phyloP scores from a whole-genome alignment of 192 early-diverging fungal genomes.

The Haplosporangium gracile region DNA sequence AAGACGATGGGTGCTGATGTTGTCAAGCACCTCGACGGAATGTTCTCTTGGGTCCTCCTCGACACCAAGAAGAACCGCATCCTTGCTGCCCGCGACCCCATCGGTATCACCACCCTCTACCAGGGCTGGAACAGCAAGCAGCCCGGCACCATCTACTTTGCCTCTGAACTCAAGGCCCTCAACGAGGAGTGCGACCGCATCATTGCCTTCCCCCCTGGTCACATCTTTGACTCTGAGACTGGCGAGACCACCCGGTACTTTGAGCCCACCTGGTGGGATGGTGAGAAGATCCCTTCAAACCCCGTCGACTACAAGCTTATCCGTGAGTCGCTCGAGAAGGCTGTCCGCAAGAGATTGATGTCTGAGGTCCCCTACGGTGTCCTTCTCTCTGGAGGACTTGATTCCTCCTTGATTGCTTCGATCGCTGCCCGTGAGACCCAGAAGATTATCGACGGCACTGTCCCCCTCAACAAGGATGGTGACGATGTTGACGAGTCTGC shows the following conservation, averaged over 20 bases:
- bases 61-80: constrained; percentile 85
- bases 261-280: constrained; percentile 92
- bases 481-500: constrained; percentile 75
- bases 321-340: constrained; percentile 84
- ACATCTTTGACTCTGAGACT: constrained; percentile 87
- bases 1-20: constrained; percentile 87
- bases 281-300: constrained; percentile 63
- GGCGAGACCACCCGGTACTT: constrained; percentile 89
- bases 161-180: constrained; percentile 96
- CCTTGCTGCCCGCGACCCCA: constrained; percentile 96
- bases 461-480: constrained; percentile 69
- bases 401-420: constrained; percentile 94
- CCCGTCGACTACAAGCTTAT: constrained; percentile 78
- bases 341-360: constrained; percentile 98
- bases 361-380: constrained; percentile 99
- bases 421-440: constrained; percentile 90
- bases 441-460: constrained; percentile 69
- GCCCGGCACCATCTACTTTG: constrained; percentile 92
- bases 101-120: constrained; percentile 99
- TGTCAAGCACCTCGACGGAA: constrained; percentile 91
- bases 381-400: constrained; percentile 93
- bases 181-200: constrained; percentile 99
- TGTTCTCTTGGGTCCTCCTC: constrained; percentile 96
- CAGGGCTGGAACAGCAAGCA: constrained; percentile 87
- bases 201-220: constrained; percentile 97